Conservation (phyloP, 345 rosid species). For the Populus tremula region DNA sequence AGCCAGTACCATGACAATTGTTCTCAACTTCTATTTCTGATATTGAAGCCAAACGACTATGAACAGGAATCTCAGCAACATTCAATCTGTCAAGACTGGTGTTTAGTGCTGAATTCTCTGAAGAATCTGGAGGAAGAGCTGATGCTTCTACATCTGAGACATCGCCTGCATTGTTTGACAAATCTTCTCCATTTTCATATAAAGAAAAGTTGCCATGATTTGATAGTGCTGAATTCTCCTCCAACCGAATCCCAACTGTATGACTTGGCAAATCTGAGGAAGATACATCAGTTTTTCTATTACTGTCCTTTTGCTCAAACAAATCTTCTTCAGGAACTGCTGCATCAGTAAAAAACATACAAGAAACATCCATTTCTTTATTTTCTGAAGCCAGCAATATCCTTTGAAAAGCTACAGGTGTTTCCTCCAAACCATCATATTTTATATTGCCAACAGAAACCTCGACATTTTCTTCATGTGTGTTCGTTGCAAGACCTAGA, state of each 20-base stretch:
- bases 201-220: constrained; percentile 25
- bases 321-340: constrained; percentile 23
- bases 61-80: constrained; percentile 38
- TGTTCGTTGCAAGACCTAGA: constrained; percentile 44
- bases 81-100: constrained; percentile 30
- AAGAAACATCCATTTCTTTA: constrained; percentile 28
- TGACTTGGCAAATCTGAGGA: constrained; percentile 33
- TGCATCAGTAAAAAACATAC: constrained; percentile 23
- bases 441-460: constrained; percentile 30
- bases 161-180: constrained; percentile 29
- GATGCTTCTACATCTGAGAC: constrained; percentile 37
- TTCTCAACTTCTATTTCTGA: constrained; percentile 65
- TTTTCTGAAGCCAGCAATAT: constrained; percentile 33
- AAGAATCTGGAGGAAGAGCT: constrained; percentile 32
- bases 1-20: constrained; percentile 29
- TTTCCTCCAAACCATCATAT: constrained; percentile 37
- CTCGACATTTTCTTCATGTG: constrained; percentile 41
- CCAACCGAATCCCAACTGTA: constrained; percentile 31
- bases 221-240: constrained; percentile 34
- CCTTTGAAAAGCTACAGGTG: constrained; percentile 35
- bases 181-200: constrained; percentile 44
- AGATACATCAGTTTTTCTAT: constrained; percentile 39
- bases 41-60: constrained; percentile 41
- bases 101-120: not conserved
- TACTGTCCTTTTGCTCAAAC: constrained; percentile 29